Evolutionary conservation across 108 stramenopile species (phyloP).

Genomic region (Cyclotella choctawhatcheeana): DNA sequence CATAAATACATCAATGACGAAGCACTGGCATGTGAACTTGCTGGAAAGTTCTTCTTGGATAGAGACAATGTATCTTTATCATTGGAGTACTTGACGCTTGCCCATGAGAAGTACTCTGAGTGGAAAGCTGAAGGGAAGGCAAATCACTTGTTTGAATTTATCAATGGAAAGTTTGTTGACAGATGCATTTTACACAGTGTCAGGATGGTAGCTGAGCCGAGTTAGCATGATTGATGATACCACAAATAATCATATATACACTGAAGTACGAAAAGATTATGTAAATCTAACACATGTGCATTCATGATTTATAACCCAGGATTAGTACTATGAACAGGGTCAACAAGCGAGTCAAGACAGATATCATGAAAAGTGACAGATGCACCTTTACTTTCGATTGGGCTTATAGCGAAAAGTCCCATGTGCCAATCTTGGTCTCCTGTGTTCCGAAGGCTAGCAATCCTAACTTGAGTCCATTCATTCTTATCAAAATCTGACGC

Average conservation of each 20-base stretch:
- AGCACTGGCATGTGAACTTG: slow-evolving; percentile 16
- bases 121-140: no score
- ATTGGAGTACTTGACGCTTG: slow-evolving; percentile 4
- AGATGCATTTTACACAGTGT: no score
- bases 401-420: slow-evolving; percentile 2
- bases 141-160: no score
- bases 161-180: no score
- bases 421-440: slow-evolving; percentile 1
- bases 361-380: slow-evolving; percentile 5
- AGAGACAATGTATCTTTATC: neutral
- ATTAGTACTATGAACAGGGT: slow-evolving; percentile 3
- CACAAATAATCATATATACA: no score
- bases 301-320: neutral
- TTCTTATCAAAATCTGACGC: neutral
- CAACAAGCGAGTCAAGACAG: neutral
- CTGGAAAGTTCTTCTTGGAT: slow-evolving; percentile 24
- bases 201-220: no score
- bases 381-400: neutral
- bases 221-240: no score
- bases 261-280: no score
- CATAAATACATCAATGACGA: slow-evolving; percentile 31
- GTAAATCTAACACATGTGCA: no score
- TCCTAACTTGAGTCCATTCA: neutral
- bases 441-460: neutral
- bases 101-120: slow-evolving; percentile 16